Evolutionary conservation across 257 asterid genomes (phyloP).

Genomic region (Solanum arcanum): DNA sequence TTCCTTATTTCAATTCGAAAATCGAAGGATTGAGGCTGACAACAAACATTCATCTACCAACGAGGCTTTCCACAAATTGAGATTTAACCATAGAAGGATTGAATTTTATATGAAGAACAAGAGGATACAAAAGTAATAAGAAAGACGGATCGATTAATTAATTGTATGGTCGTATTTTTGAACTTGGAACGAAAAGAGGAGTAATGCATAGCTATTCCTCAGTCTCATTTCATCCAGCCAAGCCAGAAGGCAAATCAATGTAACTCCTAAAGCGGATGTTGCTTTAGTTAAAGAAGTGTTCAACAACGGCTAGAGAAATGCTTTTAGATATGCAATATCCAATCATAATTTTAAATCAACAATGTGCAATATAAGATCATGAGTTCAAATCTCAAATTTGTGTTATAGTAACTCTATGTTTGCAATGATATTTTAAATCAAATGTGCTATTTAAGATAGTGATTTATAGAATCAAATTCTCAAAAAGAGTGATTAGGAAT

Average conservation of each 20-base stretch:
- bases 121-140: too few relatives aligned
- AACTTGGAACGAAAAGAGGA: neutral
- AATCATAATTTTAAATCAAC: neutral
- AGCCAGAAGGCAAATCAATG: neutral
- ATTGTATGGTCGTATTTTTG: too few relatives aligned
- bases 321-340: too few relatives aligned
- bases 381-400: neutral
- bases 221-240: neutral
- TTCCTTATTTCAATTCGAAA: neutral
- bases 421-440: too few relatives aligned
- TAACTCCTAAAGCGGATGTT: neutral
- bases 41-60: fast-evolving
- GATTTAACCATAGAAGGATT: neutral
- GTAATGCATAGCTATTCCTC: neutral
- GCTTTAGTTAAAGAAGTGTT: neutral
- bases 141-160: too few relatives aligned
- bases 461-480: neutral
- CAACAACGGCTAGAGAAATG: fast-evolving
- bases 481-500: neutral
- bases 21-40: fast-evolving
- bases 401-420: neutral
- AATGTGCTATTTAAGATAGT: neutral
- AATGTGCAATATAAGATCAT: neutral
- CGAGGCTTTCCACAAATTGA: neutral
- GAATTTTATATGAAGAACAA: too few relatives aligned